phyloP scores from a whole-genome alignment of 495 filamentous ascomycete genomes.

The Penicillium atrosanguineum region DNA sequence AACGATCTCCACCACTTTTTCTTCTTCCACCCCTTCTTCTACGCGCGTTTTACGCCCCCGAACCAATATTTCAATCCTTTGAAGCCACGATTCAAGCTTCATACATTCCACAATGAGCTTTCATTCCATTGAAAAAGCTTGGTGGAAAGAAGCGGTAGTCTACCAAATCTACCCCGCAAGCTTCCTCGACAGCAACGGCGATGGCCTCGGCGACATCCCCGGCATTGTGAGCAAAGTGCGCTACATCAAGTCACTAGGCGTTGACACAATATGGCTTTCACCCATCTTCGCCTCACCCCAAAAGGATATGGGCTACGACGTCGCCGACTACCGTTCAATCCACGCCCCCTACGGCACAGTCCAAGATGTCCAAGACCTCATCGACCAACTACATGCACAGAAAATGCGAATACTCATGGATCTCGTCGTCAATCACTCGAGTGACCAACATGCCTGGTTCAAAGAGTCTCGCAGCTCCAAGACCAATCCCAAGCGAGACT shows the following conservation, averaged over 20 bases:
- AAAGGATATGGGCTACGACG: constrained; percentile 49
- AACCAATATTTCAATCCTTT: too few relatives aligned
- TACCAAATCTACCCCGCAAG: constrained; percentile 34
- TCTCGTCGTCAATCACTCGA: constrained; percentile 51
- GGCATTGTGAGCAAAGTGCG: constrained; percentile 61
- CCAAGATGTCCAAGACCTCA: constrained; percentile 54
- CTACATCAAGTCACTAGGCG: constrained; percentile 57
- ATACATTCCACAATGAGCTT: background rate
- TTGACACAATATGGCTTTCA: constrained; percentile 63
- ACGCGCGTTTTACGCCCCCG: too few relatives aligned
- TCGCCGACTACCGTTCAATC: constrained; percentile 57
- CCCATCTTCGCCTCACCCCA: constrained; percentile 60
- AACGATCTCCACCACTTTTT: too few relatives aligned
- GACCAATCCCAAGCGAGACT: constrained; percentile 54
- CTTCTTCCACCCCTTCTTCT: too few relatives aligned
- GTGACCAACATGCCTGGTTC: constrained; percentile 60
- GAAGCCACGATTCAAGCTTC: too few relatives aligned
- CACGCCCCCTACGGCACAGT: constrained; percentile 53
- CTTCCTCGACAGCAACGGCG: constrained; percentile 60
- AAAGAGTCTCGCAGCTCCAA: constrained; percentile 52
- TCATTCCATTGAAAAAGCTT: constrained; percentile 4
- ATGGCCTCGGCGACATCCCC: constrained; percentile 63
- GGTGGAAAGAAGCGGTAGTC: constrained; percentile 30
- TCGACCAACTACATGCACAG: constrained; percentile 39
- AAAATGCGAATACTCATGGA: constrained; percentile 61